Base-by-base conservation (phyloP, 352 stramenopile genomes). In the Pythium apleroticum region DNA sequence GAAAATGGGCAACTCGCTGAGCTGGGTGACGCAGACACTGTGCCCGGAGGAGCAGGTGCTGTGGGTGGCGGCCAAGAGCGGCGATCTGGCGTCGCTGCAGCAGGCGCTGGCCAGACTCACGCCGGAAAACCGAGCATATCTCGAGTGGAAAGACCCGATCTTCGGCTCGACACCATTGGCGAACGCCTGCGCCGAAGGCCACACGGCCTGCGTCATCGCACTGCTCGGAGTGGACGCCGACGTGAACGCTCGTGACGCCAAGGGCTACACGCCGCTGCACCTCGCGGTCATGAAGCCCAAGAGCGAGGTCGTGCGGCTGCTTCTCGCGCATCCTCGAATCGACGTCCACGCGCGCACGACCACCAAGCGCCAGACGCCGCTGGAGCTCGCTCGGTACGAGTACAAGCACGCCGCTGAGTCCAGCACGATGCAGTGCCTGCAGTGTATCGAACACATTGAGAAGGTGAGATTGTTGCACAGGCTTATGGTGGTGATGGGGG, bases 371-470 rank as follows among this genome's bases (percentile, higher is more conserved):
- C 74, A 90, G 66, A 89, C 81, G 20, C 73, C 82, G 61, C 76
- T 93, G 46, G 84, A 93, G 37, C 75, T 91, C 59, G 86, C 82
- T 46, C 86, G 83, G 5, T 71, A 90, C 25, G 69, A 77, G 14
- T 90, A 85, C 65, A 66, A 60, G 22, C 67, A 70, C 10, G 70
- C 83, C 0, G 76, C 78, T 22, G 68, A 78, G 15, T 60, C 61
- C 10, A 71, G 64, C 28, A 71, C 66, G 12, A 52, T 78, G 5
- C 78, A 76, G 43, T 83, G 77, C 33, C 73, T 89, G 57, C 71
- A 87, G 65, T 95, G 86, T 68, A 71, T 93, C 19, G 84, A 95
- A 53, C 68, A 89, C 19, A 67, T 95, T 31, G 86, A 95, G 62
- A 89, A 93, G 81, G 86, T 95, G 10, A 0, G 8, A 19, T 9